phyloP scores from a whole-genome alignment of 306 rosid species.

The Trichosanthes truncata region DNA sequence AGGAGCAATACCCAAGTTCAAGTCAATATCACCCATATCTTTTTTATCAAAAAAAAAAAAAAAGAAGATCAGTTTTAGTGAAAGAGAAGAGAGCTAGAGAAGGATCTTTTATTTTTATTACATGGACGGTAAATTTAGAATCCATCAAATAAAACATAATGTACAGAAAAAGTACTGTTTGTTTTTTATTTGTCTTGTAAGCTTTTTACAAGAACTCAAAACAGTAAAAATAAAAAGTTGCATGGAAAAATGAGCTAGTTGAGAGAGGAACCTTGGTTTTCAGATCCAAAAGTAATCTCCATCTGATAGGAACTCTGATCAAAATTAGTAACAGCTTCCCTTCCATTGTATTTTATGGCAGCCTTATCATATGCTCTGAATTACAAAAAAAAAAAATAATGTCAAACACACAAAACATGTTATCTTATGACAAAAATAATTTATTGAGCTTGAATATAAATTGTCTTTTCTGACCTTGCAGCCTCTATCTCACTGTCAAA shows the following conservation, averaged over 20 bases:
- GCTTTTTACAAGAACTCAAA: not conserved
- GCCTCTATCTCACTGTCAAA: conserved; percentile 88
- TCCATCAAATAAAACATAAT: not conserved
- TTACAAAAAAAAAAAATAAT: not conserved
- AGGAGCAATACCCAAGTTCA: conserved; percentile 72
- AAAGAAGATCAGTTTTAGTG: not conserved
- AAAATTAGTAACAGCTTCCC: conserved; percentile 84
- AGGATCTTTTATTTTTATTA: too few species aligned
- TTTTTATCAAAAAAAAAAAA: not conserved
- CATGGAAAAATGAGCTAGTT: not conserved
- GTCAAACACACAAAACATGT: not conserved
- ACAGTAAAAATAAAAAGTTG: not conserved
- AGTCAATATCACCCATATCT: conserved; percentile 45
- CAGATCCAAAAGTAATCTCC: conserved; percentile 33
- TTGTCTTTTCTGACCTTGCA: conserved; percentile 57
- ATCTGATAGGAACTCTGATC: conserved; percentile 50
- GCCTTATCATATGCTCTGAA: conserved; percentile 91
- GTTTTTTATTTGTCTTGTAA: not conserved
- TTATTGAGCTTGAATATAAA: conserved; percentile 9
- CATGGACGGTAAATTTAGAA: not conserved
- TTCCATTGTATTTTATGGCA: conserved; percentile 75
- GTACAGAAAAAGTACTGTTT: not conserved
- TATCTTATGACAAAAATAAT: not conserved
- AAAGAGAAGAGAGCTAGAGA: not conserved
- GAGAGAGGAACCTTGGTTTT: conserved; percentile 34